Evolutionary conservation across 1,284 basidiomycete genomes (phyloP).

Genomic region (Rhodotorula sp.): DNA sequence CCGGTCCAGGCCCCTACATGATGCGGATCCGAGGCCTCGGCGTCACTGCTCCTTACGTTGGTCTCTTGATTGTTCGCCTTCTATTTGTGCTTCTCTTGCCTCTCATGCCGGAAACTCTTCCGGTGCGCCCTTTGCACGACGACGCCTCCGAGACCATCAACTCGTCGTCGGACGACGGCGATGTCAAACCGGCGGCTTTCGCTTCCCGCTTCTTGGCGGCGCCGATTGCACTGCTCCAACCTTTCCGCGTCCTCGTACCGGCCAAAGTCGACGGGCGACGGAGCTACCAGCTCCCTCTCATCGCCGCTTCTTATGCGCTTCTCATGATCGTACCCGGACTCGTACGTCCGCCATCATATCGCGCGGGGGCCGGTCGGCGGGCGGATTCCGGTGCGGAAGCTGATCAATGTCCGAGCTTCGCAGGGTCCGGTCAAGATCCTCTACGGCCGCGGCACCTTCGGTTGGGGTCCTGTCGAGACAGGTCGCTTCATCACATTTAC

Average conservation of each 20-base stretch:
- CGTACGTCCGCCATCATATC: neutral
- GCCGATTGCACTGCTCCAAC: conserved; percentile 9
- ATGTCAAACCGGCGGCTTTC: neutral
- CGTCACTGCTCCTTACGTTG: conserved; percentile 12
- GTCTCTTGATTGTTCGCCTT: neutral
- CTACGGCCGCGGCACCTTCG: conserved; percentile 25
- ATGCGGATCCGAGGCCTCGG: conserved; percentile 9
- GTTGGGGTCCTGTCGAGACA: conserved; percentile 25
- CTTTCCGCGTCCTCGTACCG: conserved; percentile 25
- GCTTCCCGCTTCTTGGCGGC: neutral
- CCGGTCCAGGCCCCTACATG: conserved; percentile 14
- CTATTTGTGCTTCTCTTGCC: conserved; percentile 8
- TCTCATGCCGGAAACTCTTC: conserved; percentile 35
- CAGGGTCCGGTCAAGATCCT: conserved; percentile 28
- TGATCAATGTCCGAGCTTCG: neutral
- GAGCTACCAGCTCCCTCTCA: conserved; percentile 24
- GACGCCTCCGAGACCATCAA: neutral
- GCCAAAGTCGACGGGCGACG: neutral
- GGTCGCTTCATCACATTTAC: conserved; percentile 34
- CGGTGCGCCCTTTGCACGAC: neutral
- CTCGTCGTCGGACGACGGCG: neutral
- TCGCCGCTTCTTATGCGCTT: conserved; percentile 25
- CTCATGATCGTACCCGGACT: conserved; percentile 27
- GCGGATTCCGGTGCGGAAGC: neutral
- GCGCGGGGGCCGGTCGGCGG: too few species aligned